phyloP scores from a whole-genome alignment of 305 asterid species.

The Solanum hybrid region DNA sequence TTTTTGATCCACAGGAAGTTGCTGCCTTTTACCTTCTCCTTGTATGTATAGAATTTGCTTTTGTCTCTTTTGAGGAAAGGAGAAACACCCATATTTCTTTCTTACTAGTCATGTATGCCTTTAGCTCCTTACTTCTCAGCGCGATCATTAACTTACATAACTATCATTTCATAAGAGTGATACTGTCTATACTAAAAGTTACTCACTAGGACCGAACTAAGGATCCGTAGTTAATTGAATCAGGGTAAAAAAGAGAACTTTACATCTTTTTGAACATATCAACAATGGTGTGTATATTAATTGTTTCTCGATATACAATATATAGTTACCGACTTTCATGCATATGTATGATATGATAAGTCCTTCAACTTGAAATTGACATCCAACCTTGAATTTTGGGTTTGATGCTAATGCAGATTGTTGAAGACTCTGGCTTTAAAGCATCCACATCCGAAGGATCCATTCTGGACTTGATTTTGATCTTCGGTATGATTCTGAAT shows the following conservation, averaged over 20 bases:
- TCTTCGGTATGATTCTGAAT: not conserved
- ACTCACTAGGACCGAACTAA: not conserved
- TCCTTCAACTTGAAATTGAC: not conserved
- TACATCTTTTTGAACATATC: not conserved
- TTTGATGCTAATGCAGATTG: not conserved
- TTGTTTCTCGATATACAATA: not conserved
- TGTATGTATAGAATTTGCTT: not conserved
- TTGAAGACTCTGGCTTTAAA: slow-evolving; percentile 19
- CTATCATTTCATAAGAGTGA: not conserved
- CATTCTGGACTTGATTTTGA: not conserved
- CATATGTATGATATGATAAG: not conserved
- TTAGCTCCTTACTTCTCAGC: not conserved
- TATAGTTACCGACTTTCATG: not conserved
- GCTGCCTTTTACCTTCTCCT: not conserved
- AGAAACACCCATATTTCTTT: not conserved
- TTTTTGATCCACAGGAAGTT: not conserved
- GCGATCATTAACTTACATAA: not conserved
- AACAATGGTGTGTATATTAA: not conserved
- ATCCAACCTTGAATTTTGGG: not conserved
- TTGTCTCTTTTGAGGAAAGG: not conserved
- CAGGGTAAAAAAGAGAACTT: not conserved
- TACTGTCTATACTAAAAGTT: not conserved
- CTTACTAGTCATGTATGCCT: not conserved
- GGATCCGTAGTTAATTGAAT: not conserved
- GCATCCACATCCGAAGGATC: slow-evolving; percentile 20